Conservation (phyloP, 805 yeast genomes). For the Lipomyces kockii region DNA sequence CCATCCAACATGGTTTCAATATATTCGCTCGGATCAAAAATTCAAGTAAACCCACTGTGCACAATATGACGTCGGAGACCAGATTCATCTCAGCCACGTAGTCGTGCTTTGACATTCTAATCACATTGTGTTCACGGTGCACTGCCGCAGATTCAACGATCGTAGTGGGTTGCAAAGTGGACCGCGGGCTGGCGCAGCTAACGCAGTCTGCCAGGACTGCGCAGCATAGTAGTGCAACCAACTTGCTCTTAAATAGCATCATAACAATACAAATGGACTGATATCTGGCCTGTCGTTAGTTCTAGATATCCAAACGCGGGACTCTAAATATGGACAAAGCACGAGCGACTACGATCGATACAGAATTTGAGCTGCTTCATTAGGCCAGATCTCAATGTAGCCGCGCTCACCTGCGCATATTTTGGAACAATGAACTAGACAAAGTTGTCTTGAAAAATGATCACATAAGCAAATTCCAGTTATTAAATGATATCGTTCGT, state of each 20-base stretch:
- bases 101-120: not conserved
- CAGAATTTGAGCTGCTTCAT: not conserved
- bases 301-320: not conserved
- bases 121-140: not conserved
- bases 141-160: not conserved
- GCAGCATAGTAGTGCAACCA: not conserved
- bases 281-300: not conserved
- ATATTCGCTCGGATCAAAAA: slow-evolving; percentile 1
- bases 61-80: slow-evolving; percentile 3
- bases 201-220: not conserved
- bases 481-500: not conserved
- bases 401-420: not conserved
- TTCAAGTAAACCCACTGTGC: slow-evolving; percentile 8
- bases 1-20: not conserved
- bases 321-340: not conserved
- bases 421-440: not conserved
- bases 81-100: slow-evolving; percentile 7
- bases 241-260: not conserved
- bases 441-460: not conserved
- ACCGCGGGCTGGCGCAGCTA: not conserved
- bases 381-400: not conserved
- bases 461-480: not conserved
- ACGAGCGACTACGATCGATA: not conserved
- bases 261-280: not conserved
- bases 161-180: not conserved